phyloP scores from a whole-genome alignment of 257 asterid species.

The Solanum sejunctum region DNA sequence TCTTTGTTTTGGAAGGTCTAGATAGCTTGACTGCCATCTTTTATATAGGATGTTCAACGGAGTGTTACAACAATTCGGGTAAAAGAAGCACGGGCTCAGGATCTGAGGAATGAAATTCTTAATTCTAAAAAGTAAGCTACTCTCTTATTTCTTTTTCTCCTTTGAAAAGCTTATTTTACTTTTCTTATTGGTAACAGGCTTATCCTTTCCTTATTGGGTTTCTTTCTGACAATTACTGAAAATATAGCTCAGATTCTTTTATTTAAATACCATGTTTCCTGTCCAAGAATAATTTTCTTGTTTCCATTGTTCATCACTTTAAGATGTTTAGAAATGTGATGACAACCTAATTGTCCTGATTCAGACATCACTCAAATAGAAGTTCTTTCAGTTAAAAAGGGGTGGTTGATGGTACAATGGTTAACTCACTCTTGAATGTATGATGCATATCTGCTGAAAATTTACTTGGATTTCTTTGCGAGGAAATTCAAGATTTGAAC shows the following conservation, averaged over 20 bases:
- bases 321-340: background rate
- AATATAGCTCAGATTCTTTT: background rate
- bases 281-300: background rate
- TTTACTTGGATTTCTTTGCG: background rate
- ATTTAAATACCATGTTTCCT: background rate
- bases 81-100: constrained; percentile 81
- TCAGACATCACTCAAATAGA: background rate
- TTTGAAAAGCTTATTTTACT: background rate
- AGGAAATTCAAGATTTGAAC: background rate
- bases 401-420: background rate
- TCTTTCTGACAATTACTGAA: background rate
- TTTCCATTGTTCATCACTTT: background rate
- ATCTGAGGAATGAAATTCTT: constrained; percentile 86
- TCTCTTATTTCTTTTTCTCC: constrained; percentile 1
- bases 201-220: background rate
- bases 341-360: background rate
- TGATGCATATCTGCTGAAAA: background rate
- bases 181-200: background rate
- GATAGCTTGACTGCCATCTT: background rate
- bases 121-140: constrained; percentile 73
- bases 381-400: background rate
- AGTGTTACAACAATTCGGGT: constrained; percentile 74
- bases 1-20: background rate
- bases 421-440: background rate
- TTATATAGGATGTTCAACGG: constrained; percentile 79